Evolutionary conservation across 2,329 filamentous ascomycete species (phyloP), one percentile per base, ranked within the genome.

Genomic region (Septoria linicola): DNA sequence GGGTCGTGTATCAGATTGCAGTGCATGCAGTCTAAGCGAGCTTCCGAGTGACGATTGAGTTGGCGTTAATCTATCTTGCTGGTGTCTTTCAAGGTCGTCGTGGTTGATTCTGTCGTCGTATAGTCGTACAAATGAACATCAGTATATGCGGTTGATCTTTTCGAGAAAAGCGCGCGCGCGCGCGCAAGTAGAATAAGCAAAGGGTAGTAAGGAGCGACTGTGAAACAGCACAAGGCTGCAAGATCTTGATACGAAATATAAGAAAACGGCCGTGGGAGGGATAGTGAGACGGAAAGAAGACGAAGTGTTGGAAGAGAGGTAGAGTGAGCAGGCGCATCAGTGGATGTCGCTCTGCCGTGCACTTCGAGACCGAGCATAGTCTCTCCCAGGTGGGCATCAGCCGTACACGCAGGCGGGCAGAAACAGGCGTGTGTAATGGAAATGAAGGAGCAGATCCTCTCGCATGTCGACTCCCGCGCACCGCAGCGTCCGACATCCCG

Each of bases 381-480:
- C n/a, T n/a, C n/a, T n/a, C n/a, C n/a, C n/a, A n/a, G n/a, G n/a
- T n/a, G n/a, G n/a, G n/a, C n/a, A n/a, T n/a, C n/a, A n/a, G 36
- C 36, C 35, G 31, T 23, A 25, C 45, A 27, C 25, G 16, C 41
- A 36, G 35, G 34, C 27, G 34, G 19, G 43, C 43, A 21, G 34
- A 21, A 32, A 30, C 14, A 30, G 19, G 49, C 27, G 42, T 46
- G 36, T 49, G 46, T 27, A 46, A 37, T 35, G 49, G 49, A 47
- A 52, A 47, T 52, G 36, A 43, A 42, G 31, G 21, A 41, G 34
- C 41, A 35, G 41, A 46, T 34, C 37, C 42, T 34, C 19, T 25
- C 21, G 23, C 39, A 43, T 14, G 13, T 50, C 27, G 37, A 36
- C 47, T 42, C 31, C 32, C 37, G 16, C 42, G 49, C 49, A 51